A percentile compares a stretch with the other conserved stretches of the same genome.
Evolutionary conservation across 163 green algal species (phyloP).

Genomic region (Chlamydomonas reinhardtii): DNA sequence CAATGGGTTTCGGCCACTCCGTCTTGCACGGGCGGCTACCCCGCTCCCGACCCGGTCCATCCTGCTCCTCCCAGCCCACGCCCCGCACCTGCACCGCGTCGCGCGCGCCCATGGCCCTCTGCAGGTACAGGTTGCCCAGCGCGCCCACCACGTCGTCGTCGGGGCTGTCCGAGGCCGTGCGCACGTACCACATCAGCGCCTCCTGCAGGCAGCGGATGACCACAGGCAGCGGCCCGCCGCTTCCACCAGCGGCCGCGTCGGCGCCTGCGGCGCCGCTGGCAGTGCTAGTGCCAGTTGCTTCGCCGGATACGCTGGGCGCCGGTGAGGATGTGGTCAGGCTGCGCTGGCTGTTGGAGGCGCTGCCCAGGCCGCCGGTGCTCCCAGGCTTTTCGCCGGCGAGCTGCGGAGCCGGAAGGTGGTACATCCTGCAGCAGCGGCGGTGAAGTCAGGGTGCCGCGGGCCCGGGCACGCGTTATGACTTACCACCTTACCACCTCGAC

Average conservation of each 20-base stretch:
- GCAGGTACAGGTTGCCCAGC: conserved; percentile 62
- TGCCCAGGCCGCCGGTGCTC: not conserved
- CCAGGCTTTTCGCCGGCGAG: not conserved
- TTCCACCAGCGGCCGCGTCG: conserved; percentile 35
- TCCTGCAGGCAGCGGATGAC: conserved; percentile 10
- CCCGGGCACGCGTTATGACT: too few species aligned
- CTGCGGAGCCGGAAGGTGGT: too few species aligned
- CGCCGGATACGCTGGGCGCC: not conserved
- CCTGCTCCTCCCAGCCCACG: not conserved
- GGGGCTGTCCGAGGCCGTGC: conserved; percentile 23
- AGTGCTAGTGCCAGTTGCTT: too few species aligned
- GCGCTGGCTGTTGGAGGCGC: not conserved
- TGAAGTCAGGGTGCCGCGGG: too few species aligned
- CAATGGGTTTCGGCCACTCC: too few species aligned
- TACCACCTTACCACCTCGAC: too few species aligned
- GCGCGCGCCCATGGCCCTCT: conserved; percentile 44
- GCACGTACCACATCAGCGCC: conserved; percentile 44
- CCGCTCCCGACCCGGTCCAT: too few species aligned
- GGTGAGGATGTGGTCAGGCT: not conserved
- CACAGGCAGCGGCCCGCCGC: not conserved
- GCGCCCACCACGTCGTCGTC: conserved; percentile 71
- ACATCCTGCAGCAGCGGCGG: too few species aligned
- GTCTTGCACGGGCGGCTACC: too few species aligned
- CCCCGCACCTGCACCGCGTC: conserved; percentile 34
- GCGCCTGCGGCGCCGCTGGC: conserved; percentile 37